A percentile compares a stretch with the other conserved stretches of the same genome.
These are phyloP conservation scores for Capronia americana DNA, from an alignment of 2,329 filamentous ascomycete genomes.

Conservation along the genomic window DNA sequence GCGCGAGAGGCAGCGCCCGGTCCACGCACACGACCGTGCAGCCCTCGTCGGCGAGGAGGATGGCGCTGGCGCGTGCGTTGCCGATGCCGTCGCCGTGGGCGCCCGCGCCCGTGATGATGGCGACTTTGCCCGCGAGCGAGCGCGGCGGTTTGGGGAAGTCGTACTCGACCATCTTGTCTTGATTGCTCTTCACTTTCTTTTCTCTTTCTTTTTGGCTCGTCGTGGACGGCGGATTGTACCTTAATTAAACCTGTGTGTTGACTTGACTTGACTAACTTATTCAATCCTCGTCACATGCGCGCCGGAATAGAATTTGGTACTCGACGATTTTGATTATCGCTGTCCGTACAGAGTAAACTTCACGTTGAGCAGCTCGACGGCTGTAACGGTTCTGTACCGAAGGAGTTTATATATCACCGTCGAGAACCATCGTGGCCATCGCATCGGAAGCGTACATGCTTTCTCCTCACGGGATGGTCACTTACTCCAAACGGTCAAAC, in stretches of 20 bases:
- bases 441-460: constrained; percentile 9
- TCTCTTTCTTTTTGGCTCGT: neutral
- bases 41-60: constrained; percentile 66
- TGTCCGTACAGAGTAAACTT: neutral
- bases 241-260: too few species aligned
- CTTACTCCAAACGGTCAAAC: neutral
- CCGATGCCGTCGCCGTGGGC: constrained; percentile 64
- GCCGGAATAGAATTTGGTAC: neutral
- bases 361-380: neutral
- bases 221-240: too few species aligned
- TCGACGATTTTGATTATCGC: neutral
- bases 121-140: constrained; percentile 40
- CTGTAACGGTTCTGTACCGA: neutral
- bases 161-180: constrained; percentile 25
- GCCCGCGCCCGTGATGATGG: constrained; percentile 67
- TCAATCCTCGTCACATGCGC: neutral
- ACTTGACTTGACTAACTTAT: neutral
- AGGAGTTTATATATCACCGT: neutral
- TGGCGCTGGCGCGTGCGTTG: constrained; percentile 64
- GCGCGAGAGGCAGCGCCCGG: constrained; percentile 56
- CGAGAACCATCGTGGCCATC: neutral
- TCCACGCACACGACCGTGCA: constrained; percentile 67
- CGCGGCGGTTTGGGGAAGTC: constrained; percentile 36
- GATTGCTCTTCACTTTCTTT: neutral
- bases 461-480: constrained; percentile 9